Evolutionary conservation across 2,329 filamentous ascomycete genomes (phyloP).

Genomic region (Curvularia eragrostidis): DNA sequence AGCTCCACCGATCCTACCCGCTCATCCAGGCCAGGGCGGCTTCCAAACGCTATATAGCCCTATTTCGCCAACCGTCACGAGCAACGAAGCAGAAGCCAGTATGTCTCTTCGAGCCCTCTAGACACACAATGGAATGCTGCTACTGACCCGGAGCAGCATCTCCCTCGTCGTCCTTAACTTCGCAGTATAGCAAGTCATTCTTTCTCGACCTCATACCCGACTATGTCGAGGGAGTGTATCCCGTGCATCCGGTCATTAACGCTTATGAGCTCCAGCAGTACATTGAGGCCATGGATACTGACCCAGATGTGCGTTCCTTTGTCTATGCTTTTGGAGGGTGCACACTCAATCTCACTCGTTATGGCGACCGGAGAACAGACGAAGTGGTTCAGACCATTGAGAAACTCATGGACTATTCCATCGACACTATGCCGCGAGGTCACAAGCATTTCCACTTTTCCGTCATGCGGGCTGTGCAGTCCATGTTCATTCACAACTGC

Average conservation of each 20-base stretch:
- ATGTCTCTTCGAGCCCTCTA: slow-evolving; percentile 14
- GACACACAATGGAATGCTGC: slow-evolving; percentile 3
- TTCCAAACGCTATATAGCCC: slow-evolving; percentile 22
- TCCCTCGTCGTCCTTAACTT: slow-evolving; percentile 25
- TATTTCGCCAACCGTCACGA: slow-evolving; percentile 24
- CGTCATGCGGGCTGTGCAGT: slow-evolving; percentile 58
- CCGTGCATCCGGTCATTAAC: slow-evolving; percentile 56
- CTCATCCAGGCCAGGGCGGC: slow-evolving; percentile 20
- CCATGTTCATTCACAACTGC: slow-evolving; percentile 61
- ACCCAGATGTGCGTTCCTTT: slow-evolving; percentile 52
- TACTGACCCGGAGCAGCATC: slow-evolving; percentile 23
- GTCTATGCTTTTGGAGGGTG: slow-evolving; percentile 56
- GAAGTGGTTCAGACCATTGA: slow-evolving; percentile 44
- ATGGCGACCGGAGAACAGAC: slow-evolving; percentile 41
- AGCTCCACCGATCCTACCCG: slow-evolving; percentile 37
- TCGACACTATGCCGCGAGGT: slow-evolving; percentile 49
- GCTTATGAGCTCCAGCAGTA: slow-evolving; percentile 50
- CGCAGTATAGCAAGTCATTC: slow-evolving; percentile 40
- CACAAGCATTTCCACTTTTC: slow-evolving; percentile 51
- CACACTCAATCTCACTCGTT: slow-evolving; percentile 54
- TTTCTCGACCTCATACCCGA: slow-evolving; percentile 55
- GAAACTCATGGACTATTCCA: slow-evolving; percentile 44
- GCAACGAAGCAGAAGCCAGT: slow-evolving; percentile 28
- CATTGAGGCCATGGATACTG: slow-evolving; percentile 48
- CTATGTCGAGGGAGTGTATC: slow-evolving; percentile 56